These are phyloP conservation scores for Eruca vesicaria DNA, from an alignment of 441 rosid genomes.

Conservation along the genomic window DNA sequence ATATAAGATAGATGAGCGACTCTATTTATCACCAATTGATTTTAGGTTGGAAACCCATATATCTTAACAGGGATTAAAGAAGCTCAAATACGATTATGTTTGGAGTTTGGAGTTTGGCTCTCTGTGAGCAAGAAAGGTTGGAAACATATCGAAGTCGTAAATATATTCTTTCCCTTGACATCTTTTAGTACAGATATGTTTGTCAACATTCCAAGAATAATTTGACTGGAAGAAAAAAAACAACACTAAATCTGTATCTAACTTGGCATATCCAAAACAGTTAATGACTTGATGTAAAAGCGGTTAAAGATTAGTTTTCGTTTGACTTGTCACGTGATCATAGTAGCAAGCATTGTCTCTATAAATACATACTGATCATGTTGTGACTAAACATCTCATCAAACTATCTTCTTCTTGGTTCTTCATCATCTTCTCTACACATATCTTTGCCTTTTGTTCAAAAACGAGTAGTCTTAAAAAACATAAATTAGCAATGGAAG, in stretches of 20 bases:
- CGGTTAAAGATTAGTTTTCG: not conserved
- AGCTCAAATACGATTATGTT: not conserved
- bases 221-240: not conserved
- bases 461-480: not conserved
- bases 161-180: not conserved
- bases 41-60: no score
- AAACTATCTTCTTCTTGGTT: constrained; percentile 15
- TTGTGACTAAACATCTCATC: constrained; percentile 15
- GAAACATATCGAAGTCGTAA: not conserved
- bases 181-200: not conserved
- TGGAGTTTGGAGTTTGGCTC: not conserved
- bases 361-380: constrained; percentile 17
- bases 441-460: not conserved
- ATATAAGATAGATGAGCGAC: no score
- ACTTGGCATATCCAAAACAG: not conserved
- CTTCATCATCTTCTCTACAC: not conserved
- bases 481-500: constrained; percentile 45
- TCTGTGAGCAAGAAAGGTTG: not conserved
- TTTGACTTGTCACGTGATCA: not conserved
- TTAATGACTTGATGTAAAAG: not conserved
- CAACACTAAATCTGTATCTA: not conserved
- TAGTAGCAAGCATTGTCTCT: constrained; percentile 2
- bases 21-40: no score
- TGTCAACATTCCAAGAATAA: constrained; percentile 11
- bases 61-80: not conserved